phyloP scores from a whole-genome alignment of 2,329 filamentous ascomycete species.

The Fusarium chlamydosporum region DNA sequence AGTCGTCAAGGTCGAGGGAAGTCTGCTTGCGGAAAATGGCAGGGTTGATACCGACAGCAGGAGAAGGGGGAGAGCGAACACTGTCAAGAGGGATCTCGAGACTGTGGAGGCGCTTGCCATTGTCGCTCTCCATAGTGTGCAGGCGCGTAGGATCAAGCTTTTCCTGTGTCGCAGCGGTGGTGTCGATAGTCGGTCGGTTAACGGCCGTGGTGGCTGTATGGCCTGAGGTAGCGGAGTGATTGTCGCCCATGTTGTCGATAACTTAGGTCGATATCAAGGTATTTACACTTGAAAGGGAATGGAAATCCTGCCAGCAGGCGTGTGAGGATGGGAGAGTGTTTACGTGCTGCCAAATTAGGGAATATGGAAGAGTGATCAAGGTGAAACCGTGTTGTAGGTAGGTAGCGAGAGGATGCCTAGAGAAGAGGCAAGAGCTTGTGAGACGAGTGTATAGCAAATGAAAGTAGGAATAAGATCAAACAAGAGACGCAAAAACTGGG shows the following conservation, averaged over 20 bases:
- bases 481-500: conserved; percentile 21
- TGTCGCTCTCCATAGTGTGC: conserved; percentile 19
- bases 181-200: conserved; percentile 39
- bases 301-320: conserved; percentile 49
- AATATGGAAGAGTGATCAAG: not conserved
- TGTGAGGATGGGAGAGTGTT: conserved; percentile 1
- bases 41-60: conserved; percentile 49
- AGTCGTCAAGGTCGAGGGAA: conserved; percentile 69
- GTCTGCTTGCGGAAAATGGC: conserved; percentile 54
- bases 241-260: conserved; percentile 45
- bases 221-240: conserved; percentile 36
- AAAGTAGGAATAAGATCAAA: conserved; percentile 35
- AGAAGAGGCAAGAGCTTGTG: conserved; percentile 11
- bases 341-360: not conserved
- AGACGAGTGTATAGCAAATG: conserved; percentile 23
- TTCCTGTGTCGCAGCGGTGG: conserved; percentile 14
- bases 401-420: conserved; percentile 23
- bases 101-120: conserved; percentile 46
- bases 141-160: conserved; percentile 34
- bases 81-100: conserved; percentile 52
- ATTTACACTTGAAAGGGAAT: conserved; percentile 8
- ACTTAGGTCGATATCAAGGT: conserved; percentile 8
- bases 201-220: conserved; percentile 37
- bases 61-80: conserved; percentile 52
- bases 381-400: not conserved